Evolutionary conservation across 495 filamentous ascomycete genomes (phyloP).

Genomic region (Talaromyces proteolyticus): DNA sequence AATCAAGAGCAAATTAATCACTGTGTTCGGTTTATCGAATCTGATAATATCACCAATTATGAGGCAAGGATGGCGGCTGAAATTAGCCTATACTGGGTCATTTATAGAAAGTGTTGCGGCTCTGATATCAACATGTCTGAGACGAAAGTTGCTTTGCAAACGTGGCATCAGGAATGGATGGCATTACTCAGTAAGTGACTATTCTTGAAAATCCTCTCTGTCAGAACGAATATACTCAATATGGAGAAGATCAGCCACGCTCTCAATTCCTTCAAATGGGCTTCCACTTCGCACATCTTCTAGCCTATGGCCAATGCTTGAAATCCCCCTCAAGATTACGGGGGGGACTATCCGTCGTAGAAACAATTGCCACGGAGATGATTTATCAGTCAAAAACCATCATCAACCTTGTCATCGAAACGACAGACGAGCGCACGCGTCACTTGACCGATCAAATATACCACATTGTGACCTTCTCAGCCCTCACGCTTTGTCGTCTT

Average conservation of each 20-base stretch:
- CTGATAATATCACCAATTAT: constrained; percentile 36
- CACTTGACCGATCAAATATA: constrained; percentile 44
- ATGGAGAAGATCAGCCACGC: constrained; percentile 30
- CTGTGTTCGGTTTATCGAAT: constrained; percentile 26
- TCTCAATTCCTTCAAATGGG: constrained; percentile 45
- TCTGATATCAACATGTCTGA: constrained; percentile 24
- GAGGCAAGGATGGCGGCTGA: constrained; percentile 42
- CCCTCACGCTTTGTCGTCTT: constrained; percentile 34
- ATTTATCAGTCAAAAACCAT: constrained; percentile 32
- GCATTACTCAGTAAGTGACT: constrained; percentile 27
- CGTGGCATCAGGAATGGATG: constrained; percentile 35
- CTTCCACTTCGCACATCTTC: constrained; percentile 38
- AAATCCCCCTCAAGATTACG: constrained; percentile 26
- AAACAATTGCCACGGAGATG: constrained; percentile 37
- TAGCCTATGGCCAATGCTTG: constrained; percentile 33
- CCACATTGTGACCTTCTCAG: constrained; percentile 42
- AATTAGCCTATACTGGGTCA: constrained; percentile 37
- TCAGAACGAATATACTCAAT: neutral
- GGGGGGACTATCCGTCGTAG: constrained; percentile 2
- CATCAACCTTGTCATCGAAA: constrained; percentile 40
- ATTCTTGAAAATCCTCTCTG: neutral
- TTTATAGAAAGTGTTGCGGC: constrained; percentile 22
- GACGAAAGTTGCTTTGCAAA: constrained; percentile 24
- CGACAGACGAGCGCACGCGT: constrained; percentile 35
- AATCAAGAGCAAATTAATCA: constrained; percentile 30